A percentile compares a stretch with the other conserved stretches of the same genome.
Conservation (phyloP, 1,284 basidiomycete genomes). For the Marasmius fiardii region DNA sequence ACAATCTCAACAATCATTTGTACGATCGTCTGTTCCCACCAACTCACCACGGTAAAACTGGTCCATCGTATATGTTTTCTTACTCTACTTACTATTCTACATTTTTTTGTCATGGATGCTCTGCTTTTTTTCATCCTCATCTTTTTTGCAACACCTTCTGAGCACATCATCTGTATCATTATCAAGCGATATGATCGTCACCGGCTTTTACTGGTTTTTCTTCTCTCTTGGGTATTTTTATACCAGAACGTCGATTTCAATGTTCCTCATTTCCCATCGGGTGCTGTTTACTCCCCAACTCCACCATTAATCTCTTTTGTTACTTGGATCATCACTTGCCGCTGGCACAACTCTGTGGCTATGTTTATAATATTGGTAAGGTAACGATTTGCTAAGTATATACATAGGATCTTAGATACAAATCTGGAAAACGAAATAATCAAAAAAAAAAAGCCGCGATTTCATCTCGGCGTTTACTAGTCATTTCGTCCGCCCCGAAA, state of each 20-base stretch:
- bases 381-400: too few species aligned
- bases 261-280: too few species aligned
- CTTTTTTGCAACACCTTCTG: neutral
- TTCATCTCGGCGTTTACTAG: too few species aligned
- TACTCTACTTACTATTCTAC: neutral
- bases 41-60: constrained; percentile 3
- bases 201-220: neutral
- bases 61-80: neutral
- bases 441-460: too few species aligned
- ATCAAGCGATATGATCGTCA: neutral
- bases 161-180: neutral
- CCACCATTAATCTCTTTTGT: too few species aligned
- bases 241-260: neutral
- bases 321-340: too few species aligned
- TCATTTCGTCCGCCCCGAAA: too few species aligned
- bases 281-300: too few species aligned
- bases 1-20: constrained; percentile 52
- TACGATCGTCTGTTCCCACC: constrained; percentile 27
- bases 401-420: too few species aligned
- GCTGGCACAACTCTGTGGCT: too few species aligned
- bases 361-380: too few species aligned
- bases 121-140: neutral
- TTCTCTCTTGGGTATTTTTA: neutral
- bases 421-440: too few species aligned
- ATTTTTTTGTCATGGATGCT: neutral